These are phyloP conservation scores for Actinidia chinensis DNA, from an alignment of 179 eudicot genomes.

Conservation along the genomic window DNA sequence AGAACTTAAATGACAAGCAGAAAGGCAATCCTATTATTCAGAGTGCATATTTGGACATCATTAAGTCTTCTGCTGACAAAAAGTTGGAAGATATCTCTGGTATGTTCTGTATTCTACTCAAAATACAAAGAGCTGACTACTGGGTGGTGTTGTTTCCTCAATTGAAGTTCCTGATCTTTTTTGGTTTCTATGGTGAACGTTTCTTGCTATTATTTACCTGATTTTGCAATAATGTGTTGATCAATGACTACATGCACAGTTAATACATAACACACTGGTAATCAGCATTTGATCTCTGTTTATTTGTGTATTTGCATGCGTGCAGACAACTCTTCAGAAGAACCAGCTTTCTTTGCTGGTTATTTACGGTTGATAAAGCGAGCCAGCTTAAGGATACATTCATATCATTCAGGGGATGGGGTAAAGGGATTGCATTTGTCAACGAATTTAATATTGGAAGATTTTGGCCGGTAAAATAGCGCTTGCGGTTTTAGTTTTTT, in stretches of 20 bases:
- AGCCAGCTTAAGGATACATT: constrained; percentile 66
- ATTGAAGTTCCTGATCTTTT: constrained; percentile 3
- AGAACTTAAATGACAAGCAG: constrained; percentile 43
- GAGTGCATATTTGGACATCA: constrained; percentile 25
- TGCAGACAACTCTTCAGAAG: constrained; percentile 46
- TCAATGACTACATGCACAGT: not conserved
- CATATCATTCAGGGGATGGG: constrained; percentile 81
- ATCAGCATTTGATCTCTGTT: constrained; percentile 9
- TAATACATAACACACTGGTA: not conserved
- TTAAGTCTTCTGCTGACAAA: constrained; percentile 34
- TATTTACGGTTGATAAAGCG: constrained; percentile 38
- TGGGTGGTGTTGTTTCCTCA: not conserved
- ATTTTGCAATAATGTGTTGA: not conserved
- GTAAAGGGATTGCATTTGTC: constrained; percentile 90
- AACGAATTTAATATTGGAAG: constrained; percentile 81
- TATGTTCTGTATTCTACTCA: constrained; percentile 21
- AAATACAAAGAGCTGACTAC: not conserved
- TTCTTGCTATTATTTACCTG: constrained; percentile 13
- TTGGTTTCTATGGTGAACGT: not conserved
- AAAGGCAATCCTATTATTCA: constrained; percentile 32
- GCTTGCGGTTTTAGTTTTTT: constrained; percentile 1
- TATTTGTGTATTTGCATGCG: not conserved
- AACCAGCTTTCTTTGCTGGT: constrained; percentile 80
- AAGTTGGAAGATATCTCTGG: constrained; percentile 24
- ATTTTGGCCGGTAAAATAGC: constrained; percentile 76